Conservation (phyloP, 2,329 filamentous ascomycete genomes). For the Monosporascus cannonballus region DNA sequence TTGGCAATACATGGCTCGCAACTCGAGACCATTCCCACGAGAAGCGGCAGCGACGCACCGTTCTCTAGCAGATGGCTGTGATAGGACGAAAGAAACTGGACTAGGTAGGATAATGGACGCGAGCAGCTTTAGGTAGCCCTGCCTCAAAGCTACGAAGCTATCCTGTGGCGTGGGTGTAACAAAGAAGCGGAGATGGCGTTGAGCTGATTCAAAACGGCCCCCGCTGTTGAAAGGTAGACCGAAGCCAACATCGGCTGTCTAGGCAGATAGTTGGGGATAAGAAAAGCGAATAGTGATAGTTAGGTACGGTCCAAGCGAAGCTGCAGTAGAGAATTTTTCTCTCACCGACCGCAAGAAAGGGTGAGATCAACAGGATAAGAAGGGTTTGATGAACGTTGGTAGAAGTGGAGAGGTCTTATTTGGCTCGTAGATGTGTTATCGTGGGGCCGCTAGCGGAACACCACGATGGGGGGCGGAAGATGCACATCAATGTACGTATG, state of each 20-base stretch:
- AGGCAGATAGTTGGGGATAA: background rate
- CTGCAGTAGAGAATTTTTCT: constrained; percentile 11
- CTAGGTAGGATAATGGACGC: constrained; percentile 1
- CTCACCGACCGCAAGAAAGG: constrained; percentile 7
- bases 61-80: constrained; percentile 1
- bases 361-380: constrained; percentile 23
- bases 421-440: constrained; percentile 24
- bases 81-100: constrained; percentile 8
- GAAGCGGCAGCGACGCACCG: constrained; percentile 8
- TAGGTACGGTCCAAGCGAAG: background rate
- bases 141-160: background rate
- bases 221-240: background rate
- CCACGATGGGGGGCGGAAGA: constrained; percentile 24
- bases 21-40: constrained; percentile 31
- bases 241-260: background rate
- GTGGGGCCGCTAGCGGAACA: constrained; percentile 26
- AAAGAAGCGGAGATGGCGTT: background rate
- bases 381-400: constrained; percentile 24
- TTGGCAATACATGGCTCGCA: constrained; percentile 42
- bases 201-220: background rate
- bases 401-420: constrained; percentile 26
- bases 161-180: background rate
- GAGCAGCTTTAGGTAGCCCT: background rate
- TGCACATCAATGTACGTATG: constrained; percentile 21
- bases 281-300: background rate